Evolutionary conservation across 108 stramenopile species (phyloP), one percentile per base, ranked within the genome.

Genomic region (Pseudonitzschia multiseries): DNA sequence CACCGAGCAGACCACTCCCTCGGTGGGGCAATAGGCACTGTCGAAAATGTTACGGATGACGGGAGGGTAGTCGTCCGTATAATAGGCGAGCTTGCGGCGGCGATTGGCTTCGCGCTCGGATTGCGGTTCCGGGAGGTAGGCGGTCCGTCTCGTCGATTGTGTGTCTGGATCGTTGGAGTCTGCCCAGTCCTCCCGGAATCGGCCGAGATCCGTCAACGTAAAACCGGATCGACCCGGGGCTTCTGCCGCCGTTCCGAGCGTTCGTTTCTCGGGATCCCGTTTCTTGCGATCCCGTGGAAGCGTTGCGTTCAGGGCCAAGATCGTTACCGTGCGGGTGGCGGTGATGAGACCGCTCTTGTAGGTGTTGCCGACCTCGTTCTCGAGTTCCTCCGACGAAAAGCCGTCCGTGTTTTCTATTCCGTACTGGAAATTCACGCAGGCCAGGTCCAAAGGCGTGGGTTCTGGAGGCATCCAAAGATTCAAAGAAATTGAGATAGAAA

Each of bases 241-340:
- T 31, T 32, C 18, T 40, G 40, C 12, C 13, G 33, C 13, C 17
- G 13, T 8, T 0, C 29, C 32, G 1, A 10, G 0, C 26, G 22
- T 29, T 28, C 27, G 12, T 26, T 29, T 60, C 29, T 12, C 9
- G 28, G 29, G 59, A 26, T 9, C 32, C 26, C 33, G 4, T 28
- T 31, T 40, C 43, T 44, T 15, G 46, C 24, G 43, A 32, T 68
- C 46, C 33, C 42, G 26, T 15, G 83, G 83, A 62, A 73, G 85
- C 13, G 84, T 87, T 64, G 48, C 57, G 32, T 89, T 89, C 65
- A 89, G 66, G 33, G 78, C 82, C 0, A 73, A 31, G 75, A 84
- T 82, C 1, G 78, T 72, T 2, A 79, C 65, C 21, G 31, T 68
- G 13, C 71, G 66, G 29, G 83, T 85, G 36, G 86, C 86, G 21